Conservation (phyloP, 805 yeast species). For the Peterozyma xylosa region DNA sequence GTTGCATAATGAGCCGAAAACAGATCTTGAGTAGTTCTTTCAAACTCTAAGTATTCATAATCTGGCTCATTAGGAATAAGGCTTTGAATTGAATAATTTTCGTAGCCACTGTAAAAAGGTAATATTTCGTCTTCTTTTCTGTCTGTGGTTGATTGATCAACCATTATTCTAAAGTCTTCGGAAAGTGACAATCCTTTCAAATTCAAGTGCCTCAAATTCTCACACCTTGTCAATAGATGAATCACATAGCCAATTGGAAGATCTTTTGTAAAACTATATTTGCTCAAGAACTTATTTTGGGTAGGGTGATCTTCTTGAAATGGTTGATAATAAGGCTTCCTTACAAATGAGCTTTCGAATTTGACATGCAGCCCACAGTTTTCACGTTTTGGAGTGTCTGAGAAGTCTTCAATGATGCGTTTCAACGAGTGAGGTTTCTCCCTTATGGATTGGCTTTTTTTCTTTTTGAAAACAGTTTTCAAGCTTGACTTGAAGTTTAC, state of each 20-base stretch:
- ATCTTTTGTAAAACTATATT: conserved; percentile 64
- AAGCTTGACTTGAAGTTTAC: not conserved
- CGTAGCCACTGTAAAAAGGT: not conserved
- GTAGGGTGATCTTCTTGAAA: conserved; percentile 45
- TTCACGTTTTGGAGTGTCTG: not conserved
- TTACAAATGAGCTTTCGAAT: not conserved
- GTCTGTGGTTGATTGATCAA: conserved; percentile 18
- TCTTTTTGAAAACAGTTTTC: not conserved
- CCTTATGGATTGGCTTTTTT: not conserved
- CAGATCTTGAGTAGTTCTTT: conserved; percentile 7
- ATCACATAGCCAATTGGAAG: conserved; percentile 71
- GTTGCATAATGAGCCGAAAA: conserved; percentile 6
- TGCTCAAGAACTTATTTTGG: conserved; percentile 51
- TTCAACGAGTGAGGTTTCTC: not conserved
- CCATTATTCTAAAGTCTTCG: conserved; percentile 51
- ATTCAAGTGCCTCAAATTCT: conserved; percentile 46
- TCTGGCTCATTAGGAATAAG: not conserved
- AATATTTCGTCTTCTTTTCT: not conserved
- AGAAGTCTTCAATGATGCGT: not conserved
- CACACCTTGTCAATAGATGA: conserved; percentile 63
- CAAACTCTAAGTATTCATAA: conserved; percentile 12
- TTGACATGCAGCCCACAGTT: not conserved
- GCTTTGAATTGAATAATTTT: not conserved
- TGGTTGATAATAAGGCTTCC: conserved; percentile 20
- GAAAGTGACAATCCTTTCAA: conserved; percentile 58